phyloP scores from a whole-genome alignment of 2,329 filamentous ascomycete species.

The Fusarium longipes region DNA sequence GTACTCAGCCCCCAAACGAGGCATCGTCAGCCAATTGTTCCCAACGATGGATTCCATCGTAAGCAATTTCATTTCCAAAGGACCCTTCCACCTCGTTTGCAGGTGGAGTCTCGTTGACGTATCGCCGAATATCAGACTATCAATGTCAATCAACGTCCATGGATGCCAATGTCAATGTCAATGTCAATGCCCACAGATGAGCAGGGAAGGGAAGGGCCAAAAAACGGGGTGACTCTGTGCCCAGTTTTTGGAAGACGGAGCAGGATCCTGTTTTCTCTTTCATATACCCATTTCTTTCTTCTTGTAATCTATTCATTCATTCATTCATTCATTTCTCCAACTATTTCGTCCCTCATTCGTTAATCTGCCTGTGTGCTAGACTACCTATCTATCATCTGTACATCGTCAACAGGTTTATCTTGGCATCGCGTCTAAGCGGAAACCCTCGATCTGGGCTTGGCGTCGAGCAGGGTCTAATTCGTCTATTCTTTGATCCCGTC shows the following conservation, averaged over 20 bases:
- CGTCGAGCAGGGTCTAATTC: constrained; percentile 10
- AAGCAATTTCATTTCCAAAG: constrained; percentile 31
- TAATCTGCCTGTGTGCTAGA: constrained; percentile 15
- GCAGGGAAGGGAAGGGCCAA: constrained; percentile 4
- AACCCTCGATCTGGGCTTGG: constrained; percentile 21
- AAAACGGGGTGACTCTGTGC: constrained; percentile 15
- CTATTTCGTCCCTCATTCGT: constrained; percentile 7
- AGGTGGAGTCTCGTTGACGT: constrained; percentile 32
- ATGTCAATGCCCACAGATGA: constrained; percentile 19
- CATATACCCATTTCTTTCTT: neutral
- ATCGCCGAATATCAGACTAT: constrained; percentile 14
- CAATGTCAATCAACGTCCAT: constrained; percentile 17
- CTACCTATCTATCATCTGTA: constrained; percentile 2
- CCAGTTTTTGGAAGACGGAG: constrained; percentile 14
- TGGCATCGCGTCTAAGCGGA: constrained; percentile 28
- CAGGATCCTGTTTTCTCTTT: constrained; percentile 1
- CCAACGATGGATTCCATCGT: constrained; percentile 17
- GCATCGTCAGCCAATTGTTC: neutral
- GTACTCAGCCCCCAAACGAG: neutral
- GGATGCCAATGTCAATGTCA: constrained; percentile 5
- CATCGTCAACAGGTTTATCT: constrained; percentile 14
- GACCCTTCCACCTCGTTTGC: constrained; percentile 13
- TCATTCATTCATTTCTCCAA: neutral
- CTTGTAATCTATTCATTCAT: neutral
- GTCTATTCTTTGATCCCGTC: constrained; percentile 10